Evolutionary conservation across 306 rosid species (phyloP), one percentile per base, ranked within the genome.

Genomic region (Inga leiocalycina): DNA sequence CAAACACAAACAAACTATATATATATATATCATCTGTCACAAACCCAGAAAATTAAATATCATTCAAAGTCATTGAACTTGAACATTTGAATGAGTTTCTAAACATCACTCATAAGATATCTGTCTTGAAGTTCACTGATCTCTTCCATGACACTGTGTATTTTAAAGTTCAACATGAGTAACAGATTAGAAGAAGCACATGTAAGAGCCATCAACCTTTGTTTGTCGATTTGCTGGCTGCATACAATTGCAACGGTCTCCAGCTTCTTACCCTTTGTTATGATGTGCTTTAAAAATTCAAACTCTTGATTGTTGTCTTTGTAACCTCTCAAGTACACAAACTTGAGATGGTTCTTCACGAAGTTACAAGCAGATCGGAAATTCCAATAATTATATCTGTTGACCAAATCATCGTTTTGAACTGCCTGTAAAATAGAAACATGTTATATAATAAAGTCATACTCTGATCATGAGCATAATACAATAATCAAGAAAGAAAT

Each of bases 221-320:
- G 15, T 11, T 20, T 13, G 24, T 22, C 34, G 5, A 59, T 11
- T 59, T 6, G 0, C 24, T 10, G 6, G 15, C 30, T 2, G 14
- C 66, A 59, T 22, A 22, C 0, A 1, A 59, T 22, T 2, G 32
- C 11, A 8, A 59, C 20, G 17, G 22, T 72, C 44, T 59, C 68
- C 75, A 83, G 30, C 43, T 71, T 27, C 1, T 45, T 46, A 2
- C 75, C 79, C 27, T 67, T 61, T 61, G 79, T 41, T 16, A 83
- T 73, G 3, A 78, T 34, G 48, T 71, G 34, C 37, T 49, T 72
- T 0, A 37, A 46, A 39, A 83, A 78, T 37, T 72, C 75, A 4
- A 83, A n/a, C 65, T 83, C 86, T 62, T 62, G 49, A 8, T 37
- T 54, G 8, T 24, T 27, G 8, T 82, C 82, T 37, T n/a, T 71